These are phyloP conservation scores for Paramecium bursaria DNA, from an alignment of 73 alveolate species.

Conservation along the genomic window DNA sequence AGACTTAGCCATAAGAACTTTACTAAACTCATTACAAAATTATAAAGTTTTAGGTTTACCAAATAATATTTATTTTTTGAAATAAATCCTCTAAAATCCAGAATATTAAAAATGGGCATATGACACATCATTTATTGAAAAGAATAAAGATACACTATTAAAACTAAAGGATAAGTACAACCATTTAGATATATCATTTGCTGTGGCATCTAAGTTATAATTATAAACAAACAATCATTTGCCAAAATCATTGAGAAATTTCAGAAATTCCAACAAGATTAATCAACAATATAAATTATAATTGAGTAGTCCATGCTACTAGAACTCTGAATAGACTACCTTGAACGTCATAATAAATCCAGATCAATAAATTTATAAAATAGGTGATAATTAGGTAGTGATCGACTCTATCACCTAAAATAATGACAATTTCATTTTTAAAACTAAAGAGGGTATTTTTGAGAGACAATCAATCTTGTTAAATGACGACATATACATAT, in stretches of 20 bases:
- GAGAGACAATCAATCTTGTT: too few species aligned
- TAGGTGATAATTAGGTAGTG: too few species aligned
- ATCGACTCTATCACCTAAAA: too few species aligned
- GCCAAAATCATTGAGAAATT: conserved; percentile 12
- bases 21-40: conserved; percentile 77
- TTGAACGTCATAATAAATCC: too few species aligned
- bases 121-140: conserved; percentile 84
- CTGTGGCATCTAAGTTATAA: background rate
- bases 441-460: too few species aligned
- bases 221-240: background rate
- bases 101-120: conserved; percentile 75
- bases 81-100: conserved; percentile 73
- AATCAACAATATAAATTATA: too few species aligned
- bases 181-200: conserved; percentile 21
- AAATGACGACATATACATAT: conserved; percentile 52
- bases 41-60: conserved; percentile 87
- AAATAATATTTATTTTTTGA: conserved; percentile 82
- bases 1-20: conserved; percentile 75
- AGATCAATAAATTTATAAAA: too few species aligned
- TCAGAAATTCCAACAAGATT: background rate
- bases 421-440: too few species aligned
- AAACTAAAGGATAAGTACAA: conserved; percentile 26
- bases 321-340: too few species aligned
- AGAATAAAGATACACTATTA: conserved; percentile 65
- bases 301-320: background rate